These are phyloP conservation scores for Colletotrichum aenigma DNA, from an alignment of 2,329 filamentous ascomycete genomes.

Conservation along the genomic window DNA sequence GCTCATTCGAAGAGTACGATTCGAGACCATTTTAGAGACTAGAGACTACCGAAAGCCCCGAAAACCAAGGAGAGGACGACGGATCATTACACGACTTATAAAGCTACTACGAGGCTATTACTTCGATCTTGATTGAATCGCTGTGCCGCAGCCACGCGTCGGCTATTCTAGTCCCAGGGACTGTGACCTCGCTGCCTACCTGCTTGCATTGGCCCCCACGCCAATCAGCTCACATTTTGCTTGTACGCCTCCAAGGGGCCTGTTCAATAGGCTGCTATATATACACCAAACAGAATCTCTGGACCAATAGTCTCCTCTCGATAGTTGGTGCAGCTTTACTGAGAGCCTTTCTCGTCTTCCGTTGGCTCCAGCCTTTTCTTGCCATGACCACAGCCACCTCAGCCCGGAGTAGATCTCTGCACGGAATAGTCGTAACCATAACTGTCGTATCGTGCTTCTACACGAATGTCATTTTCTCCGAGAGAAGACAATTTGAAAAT, in stretches of 20 bases:
- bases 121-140: neutral
- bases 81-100: neutral
- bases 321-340: slow-evolving; percentile 42
- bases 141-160: neutral
- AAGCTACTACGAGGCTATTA: neutral
- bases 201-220: neutral
- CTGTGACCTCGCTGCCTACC: neutral
- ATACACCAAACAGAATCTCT: neutral
- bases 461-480: neutral
- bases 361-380: slow-evolving; percentile 38
- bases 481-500: neutral
- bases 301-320: slow-evolving; percentile 32
- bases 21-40: neutral
- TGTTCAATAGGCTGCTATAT: neutral
- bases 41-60: neutral
- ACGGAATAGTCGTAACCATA: neutral
- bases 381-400: slow-evolving; percentile 36
- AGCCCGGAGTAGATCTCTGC: neutral
- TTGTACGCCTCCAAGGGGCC: neutral
- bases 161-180: neutral
- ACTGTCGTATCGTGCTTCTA: neutral
- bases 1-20: neutral
- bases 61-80: fast-evolving
- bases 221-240: neutral
- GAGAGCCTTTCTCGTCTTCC: slow-evolving; percentile 42